phyloP scores from a whole-genome alignment of 1,284 basidiomycete genomes.

The Prillingera fragicola region DNA sequence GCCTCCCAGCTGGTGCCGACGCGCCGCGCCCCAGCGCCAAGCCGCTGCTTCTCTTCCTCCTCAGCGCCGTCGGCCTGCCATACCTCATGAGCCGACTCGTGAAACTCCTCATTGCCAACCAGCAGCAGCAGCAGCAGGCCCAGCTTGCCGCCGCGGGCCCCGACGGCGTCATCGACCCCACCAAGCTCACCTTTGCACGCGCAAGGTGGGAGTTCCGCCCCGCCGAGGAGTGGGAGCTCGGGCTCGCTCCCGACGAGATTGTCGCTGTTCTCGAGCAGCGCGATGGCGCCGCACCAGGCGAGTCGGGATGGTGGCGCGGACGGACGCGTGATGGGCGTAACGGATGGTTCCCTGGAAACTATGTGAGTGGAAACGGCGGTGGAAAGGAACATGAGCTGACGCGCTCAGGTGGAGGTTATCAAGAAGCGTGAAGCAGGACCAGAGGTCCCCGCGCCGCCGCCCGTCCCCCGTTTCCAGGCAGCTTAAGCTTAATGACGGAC shows the following conservation, averaged over 20 bases:
- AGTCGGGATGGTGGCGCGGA: slow-evolving; percentile 93
- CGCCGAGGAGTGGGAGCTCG: slow-evolving; percentile 69
- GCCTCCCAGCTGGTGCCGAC: slow-evolving; percentile 24
- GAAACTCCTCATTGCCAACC: slow-evolving; percentile 67
- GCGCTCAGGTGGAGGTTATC: slow-evolving; percentile 17
- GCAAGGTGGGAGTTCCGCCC: slow-evolving; percentile 76
- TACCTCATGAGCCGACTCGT: slow-evolving; percentile 91
- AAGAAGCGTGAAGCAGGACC: slow-evolving; percentile 16
- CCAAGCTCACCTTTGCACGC: slow-evolving; percentile 75
- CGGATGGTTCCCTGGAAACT: slow-evolving; percentile 95
- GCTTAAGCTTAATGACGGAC: too few species aligned
- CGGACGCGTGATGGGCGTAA: slow-evolving; percentile 86
- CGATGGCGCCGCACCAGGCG: slow-evolving; percentile 66
- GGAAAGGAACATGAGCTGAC: slow-evolving; percentile 1
- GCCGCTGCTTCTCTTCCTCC: slow-evolving; percentile 87
- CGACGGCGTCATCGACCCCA: slow-evolving; percentile 50
- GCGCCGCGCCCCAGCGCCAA: slow-evolving; percentile 71
- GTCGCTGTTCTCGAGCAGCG: slow-evolving; percentile 85
- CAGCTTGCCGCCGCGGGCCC: slow-evolving; percentile 20
- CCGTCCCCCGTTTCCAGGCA: too few species aligned
- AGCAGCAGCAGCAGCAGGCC: slow-evolving; percentile 34
- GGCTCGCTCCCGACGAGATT: slow-evolving; percentile 82
- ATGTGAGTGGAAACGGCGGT: slow-evolving; percentile 52
- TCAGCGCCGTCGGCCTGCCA: slow-evolving; percentile 90
- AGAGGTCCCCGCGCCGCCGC: neutral